Evolutionary conservation across 345 rosid species (phyloP), one percentile per base, ranked within the genome.

Genomic region (Luvunga scandens): DNA sequence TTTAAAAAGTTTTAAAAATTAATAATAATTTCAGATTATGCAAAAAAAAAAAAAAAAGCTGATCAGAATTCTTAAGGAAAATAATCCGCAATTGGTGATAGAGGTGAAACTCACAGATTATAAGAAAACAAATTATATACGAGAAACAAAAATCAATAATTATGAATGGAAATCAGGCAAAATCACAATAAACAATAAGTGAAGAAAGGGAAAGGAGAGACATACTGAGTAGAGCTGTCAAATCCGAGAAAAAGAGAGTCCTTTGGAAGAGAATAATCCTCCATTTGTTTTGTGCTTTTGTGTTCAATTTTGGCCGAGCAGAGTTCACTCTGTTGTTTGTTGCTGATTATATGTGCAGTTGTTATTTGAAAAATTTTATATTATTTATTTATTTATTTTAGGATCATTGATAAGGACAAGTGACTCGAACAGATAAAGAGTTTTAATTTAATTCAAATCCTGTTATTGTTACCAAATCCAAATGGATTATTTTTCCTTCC

Each of bases 141-240:
- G 5, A 79, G 42, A 66, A 72, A 38, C 39, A 60, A 25, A 34
- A 16, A 34, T 27, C 56, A 50, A 50, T 50, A 50, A 56, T n/a
- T 9, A 6, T 30, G 24, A 66, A 76, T 24, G 7, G 36, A 69
- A 24, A 69, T 31, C 2, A 42, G 33, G 24, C 13, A 30, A 57
- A 65, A 59, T 70, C 57, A 61, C 0, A 13, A 57, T 36, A 70
- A 62, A 36, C 79, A 70, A 77, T 31, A 45, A 57, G 39, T 4
- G 24, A 55, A 68, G 59, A 75, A 27, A 24, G 62, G 33, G 21
- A 63, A 19, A 27, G 31, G 59, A 53, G 31, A 36, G 77, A 84
- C 86, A 81, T 88, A 93, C 98, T 93, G 99, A 6, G 98, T 94
- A 39, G 99, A 96, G 82, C 93, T 86, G 66, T 96, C 99, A 80